Evolutionary conservation across 2,329 filamentous ascomycete species (phyloP).

Genomic region (Delphinella strobiligena): DNA sequence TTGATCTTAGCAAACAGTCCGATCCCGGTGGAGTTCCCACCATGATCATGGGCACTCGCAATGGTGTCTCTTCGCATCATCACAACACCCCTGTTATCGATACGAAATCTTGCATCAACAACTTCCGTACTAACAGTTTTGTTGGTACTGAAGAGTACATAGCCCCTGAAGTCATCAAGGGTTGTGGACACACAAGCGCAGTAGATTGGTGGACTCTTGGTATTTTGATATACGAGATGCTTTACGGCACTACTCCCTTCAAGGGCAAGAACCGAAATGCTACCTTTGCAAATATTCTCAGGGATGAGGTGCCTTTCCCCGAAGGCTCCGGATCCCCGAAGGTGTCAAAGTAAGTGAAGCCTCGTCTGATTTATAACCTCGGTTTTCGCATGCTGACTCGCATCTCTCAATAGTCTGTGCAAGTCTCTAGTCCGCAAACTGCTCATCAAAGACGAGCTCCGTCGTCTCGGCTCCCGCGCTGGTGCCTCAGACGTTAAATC

Average conservation of each 20-base stretch:
- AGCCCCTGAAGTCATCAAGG: conserved; percentile 96
- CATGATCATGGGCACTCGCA: conserved; percentile 84
- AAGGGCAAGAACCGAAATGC: conserved; percentile 98
- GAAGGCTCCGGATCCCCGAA: conserved; percentile 74
- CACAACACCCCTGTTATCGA: conserved; percentile 84
- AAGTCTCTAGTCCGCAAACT: conserved; percentile 94
- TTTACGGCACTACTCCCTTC: conserved; percentile 96
- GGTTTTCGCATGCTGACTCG: conserved; percentile 3
- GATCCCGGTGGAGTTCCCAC: conserved; percentile 90
- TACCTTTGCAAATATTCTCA: conserved; percentile 92
- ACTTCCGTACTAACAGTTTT: conserved; percentile 97
- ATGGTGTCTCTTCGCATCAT: conserved; percentile 59
- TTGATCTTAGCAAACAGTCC: conserved; percentile 96
- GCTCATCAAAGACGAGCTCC: conserved; percentile 93
- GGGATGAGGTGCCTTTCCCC: conserved; percentile 92
- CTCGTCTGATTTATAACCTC: not conserved
- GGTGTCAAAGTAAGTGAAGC: conserved; percentile 79
- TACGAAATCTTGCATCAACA: conserved; percentile 94
- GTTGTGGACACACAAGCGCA: conserved; percentile 92
- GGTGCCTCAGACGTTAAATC: conserved; percentile 94
- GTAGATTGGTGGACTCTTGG: conserved; percentile 99
- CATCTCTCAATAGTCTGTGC: conserved; percentile 58
- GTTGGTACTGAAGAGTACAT: conserved; percentile 99
- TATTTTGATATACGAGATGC: conserved; percentile 96
- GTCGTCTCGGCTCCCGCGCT: conserved; percentile 81